Evolutionary conservation across 2,329 filamentous ascomycete genomes (phyloP), one percentile per base, ranked within the genome.

Genomic region (Hirsutella minnesotensis): DNA sequence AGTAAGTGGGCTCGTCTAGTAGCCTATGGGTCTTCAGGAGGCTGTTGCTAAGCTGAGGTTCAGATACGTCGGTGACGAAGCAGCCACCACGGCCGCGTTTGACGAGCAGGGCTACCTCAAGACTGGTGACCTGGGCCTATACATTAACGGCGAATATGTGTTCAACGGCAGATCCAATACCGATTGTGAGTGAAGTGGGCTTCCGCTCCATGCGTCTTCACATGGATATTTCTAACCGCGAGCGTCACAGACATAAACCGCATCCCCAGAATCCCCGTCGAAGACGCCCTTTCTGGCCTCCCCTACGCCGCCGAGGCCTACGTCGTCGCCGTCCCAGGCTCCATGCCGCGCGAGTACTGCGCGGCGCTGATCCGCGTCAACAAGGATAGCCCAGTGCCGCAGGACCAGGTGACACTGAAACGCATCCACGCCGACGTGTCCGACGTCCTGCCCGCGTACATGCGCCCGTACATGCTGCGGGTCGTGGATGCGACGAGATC

Each of bases 101-200:
- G 85, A 87, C 8, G 71, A 79, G 21, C 85, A 94, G 48, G 89
- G 88, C 47, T 95, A 87, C 86, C 94, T 95, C 73, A 81, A 82
- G 56, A 94, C 87, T 0, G 89, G 89, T 40, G 89, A 95, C 56
- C 86, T 94, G 49, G 84, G 78, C 56, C 74, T 77, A 45, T 70
- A 95, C 15, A 86, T 33, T 10, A 43, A 48, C n/a, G 50, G 50
- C 34, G 48, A 53, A 18, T 51, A 45, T 21, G 37, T 49, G 7
- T 54, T 51, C 22, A 46, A 46, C 9, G 52, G 53, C n/a, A n/a
- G n/a, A n/a, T 12, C 48, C 49, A 20, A 46, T 44, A 8, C 46
- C 24, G 22, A 33, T 46, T 3, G 53, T 53, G 30, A 49, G 53
- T 51, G 39, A 33, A 47, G 12, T 22, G 5, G 13, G 12, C 22